These are phyloP conservation scores for Trichoderma semiorbis DNA, from an alignment of 2,329 filamentous ascomycete species.

Conservation along the genomic window DNA sequence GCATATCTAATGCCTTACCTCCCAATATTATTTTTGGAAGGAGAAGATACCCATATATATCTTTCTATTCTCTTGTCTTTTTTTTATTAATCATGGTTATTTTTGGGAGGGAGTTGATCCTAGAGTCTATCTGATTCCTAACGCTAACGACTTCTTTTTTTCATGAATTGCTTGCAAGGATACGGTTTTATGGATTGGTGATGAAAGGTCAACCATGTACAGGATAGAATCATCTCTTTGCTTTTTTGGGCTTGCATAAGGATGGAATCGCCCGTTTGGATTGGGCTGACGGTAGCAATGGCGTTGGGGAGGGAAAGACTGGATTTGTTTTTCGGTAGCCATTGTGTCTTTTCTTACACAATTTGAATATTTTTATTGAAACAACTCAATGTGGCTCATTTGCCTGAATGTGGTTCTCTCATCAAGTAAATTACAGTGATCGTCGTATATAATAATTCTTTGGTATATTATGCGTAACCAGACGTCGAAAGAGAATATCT, in stretches of 20 bases:
- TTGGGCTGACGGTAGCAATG: slow-evolving; percentile 4
- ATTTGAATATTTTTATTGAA: neutral
- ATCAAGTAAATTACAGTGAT: neutral
- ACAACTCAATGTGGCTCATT: neutral
- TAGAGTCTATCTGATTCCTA: neutral
- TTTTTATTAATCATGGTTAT: neutral
- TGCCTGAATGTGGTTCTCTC: neutral
- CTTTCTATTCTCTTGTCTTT: neutral
- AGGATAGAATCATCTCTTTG: neutral
- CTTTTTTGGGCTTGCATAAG: slow-evolving; percentile 3
- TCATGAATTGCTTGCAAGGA: neutral
- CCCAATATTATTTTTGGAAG: neutral
- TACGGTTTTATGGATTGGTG: neutral
- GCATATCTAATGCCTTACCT: neutral
- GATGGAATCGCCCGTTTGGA: neutral
- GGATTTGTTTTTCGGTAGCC: neutral
- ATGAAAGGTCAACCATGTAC: neutral
- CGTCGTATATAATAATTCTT: neutral
- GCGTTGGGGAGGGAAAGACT: slow-evolving; percentile 7
- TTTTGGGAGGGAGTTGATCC: neutral
- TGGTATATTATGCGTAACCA: neutral
- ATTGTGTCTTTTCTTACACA: neutral
- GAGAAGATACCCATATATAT: neutral
- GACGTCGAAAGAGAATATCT: neutral
- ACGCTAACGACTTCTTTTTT: neutral